Evolutionary conservation across 345 rosid species (phyloP), one percentile per base, ranked within the genome.

Genomic region (Eutrema heterophyllum): DNA sequence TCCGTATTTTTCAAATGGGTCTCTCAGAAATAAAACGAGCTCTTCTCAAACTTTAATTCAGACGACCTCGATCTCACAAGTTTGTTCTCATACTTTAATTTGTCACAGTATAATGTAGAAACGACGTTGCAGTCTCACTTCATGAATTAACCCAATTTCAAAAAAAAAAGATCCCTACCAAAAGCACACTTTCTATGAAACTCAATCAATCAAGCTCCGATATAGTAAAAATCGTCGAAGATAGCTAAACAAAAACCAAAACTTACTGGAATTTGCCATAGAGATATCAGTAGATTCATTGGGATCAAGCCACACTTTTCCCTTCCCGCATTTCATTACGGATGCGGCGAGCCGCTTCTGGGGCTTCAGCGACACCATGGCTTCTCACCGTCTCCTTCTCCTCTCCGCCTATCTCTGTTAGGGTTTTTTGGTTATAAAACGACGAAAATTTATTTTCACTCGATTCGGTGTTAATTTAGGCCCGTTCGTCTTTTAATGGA

Each of bases 341-440:
- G 90, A 86, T 8, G 90, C 83, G 55, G 90, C 77, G 10, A 89
- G 89, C 84, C 92, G 83, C 86, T 89, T 89, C 75, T 87, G 96
- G 8, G 81, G 68, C 83, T 89, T 87, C 67, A 87, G 56, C 69
- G 90, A 86, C 39, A 86, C 92, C 90, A 89, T 89, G 12, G 55
- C 74, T 43, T 21, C 76, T 68, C 55, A 15, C 67, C 70, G 24
- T 26, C 79, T 64, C 51, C 55, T 53, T 32, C 55, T 26, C 41
- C 50, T 32, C 57, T 51, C 50, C 63, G 55, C n/a, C 68, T 65
- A 40, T 45, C 40, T 44, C 59, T 24, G 58, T 64, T 62, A 63
- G 35, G 76, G 60, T 10, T 50, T 71, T 48, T 57, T 9, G 5
- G 5, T 7, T 14, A 70, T 72, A 52, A 51, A 51, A 50, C 41